These are phyloP conservation scores for Spathaspora girioi DNA, from an alignment of 805 yeast genomes.

Conservation along the genomic window DNA sequence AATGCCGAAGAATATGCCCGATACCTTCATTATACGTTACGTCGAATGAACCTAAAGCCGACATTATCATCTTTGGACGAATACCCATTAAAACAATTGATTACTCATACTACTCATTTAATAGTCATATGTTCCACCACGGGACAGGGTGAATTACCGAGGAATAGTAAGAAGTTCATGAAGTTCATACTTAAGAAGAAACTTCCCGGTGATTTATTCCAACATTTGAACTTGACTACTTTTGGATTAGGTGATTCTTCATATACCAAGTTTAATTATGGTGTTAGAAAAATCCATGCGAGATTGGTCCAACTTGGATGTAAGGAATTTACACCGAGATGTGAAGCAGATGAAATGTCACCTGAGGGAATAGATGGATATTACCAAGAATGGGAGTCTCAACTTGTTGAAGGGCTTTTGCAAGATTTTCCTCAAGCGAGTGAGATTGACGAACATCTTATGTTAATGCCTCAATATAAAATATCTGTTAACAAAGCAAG, in stretches of 20 bases:
- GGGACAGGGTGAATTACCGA: conserved; percentile 92
- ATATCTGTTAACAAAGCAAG: conserved; percentile 5
- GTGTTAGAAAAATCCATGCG: conserved; percentile 77
- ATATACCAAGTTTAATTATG: conserved; percentile 84
- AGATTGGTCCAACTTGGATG: conserved; percentile 84
- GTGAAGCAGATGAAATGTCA: conserved; percentile 87
- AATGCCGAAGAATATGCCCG: conserved; percentile 83
- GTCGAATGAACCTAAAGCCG: conserved; percentile 49
- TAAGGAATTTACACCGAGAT: conserved; percentile 60
- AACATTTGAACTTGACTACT: conserved; percentile 60
- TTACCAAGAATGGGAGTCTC: conserved; percentile 69
- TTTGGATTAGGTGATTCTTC: conserved; percentile 95
- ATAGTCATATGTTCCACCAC: conserved; percentile 79
- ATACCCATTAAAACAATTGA: conserved; percentile 51
- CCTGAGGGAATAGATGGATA: conserved; percentile 76
- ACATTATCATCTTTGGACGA: conserved; percentile 55
- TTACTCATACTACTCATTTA: conserved; percentile 43
- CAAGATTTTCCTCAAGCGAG: conserved; percentile 18
- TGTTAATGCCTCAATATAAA: conserved; percentile 24
- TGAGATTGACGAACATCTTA: conserved; percentile 21
- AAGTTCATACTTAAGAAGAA: conserved; percentile 62
- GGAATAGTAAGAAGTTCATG: conserved; percentile 75
- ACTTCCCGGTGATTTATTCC: conserved; percentile 56
- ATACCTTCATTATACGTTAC: conserved; percentile 52
- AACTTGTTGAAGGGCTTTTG: conserved; percentile 32